Evolutionary conservation across 129 eudicot species (phyloP).

Genomic region (Sambucus nigra): DNA sequence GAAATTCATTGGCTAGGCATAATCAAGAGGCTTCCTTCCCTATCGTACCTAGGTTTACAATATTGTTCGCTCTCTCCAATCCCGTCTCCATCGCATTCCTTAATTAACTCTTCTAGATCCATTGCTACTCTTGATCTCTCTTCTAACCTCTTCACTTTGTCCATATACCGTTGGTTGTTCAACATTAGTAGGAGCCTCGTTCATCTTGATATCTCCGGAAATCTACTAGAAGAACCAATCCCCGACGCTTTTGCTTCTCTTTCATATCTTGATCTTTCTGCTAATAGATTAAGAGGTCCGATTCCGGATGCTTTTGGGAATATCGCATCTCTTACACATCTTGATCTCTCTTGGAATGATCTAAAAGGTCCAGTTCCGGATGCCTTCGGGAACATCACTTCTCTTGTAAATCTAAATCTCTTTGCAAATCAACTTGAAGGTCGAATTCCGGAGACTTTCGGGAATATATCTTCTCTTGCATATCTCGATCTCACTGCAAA

Average conservation of each 20-base stretch:
- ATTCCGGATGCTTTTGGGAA: not conserved
- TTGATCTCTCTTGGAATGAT: slow-evolving; percentile 3
- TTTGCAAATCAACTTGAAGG: no score
- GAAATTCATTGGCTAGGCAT: not conserved
- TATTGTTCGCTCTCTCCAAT: not conserved
- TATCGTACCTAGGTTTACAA: not conserved
- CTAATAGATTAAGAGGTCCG: not conserved
- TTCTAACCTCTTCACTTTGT: not conserved
- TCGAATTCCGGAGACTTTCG: no score
- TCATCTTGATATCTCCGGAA: no score
- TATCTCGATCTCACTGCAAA: no score
- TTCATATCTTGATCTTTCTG: slow-evolving; percentile 4
- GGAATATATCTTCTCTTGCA: no score
- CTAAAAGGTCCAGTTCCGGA: no score
- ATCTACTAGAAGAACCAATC: slow-evolving; percentile 6
- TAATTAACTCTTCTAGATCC: not conserved
- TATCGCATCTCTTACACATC: not conserved
- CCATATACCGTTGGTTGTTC: slow-evolving; percentile 14
- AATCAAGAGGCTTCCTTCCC: slow-evolving; percentile 5
- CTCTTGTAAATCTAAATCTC: no score
- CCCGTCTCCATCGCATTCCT: not conserved
- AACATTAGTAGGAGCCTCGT: not conserved
- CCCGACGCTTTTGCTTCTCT: slow-evolving; percentile 3
- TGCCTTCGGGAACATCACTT: no score
- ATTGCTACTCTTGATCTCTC: not conserved